A percentile compares a stretch with the other conserved stretches of the same genome.
Evolutionary conservation across 768 basidiomycete species (phyloP).

Genomic region (Hygrocybe punicea): DNA sequence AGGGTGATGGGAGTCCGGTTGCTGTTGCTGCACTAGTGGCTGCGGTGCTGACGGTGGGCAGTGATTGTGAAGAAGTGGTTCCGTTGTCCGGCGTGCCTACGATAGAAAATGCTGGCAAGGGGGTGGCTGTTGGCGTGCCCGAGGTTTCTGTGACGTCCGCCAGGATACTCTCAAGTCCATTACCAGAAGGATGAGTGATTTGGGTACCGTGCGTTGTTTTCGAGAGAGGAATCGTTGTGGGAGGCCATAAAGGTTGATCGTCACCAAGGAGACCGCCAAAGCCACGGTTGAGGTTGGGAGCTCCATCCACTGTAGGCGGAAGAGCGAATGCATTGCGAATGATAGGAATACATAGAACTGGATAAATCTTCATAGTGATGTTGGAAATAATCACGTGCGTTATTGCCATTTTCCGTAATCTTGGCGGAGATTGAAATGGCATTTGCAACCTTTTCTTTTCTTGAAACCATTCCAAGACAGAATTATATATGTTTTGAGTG

Average conservation of each 20-base stretch:
- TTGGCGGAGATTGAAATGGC: too few relatives aligned
- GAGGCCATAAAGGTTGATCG: constrained; percentile 6
- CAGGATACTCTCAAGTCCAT: neutral
- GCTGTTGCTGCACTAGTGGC: constrained; percentile 4
- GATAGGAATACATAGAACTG: neutral
- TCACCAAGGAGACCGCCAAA: constrained; percentile 17
- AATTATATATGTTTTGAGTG: too few relatives aligned
- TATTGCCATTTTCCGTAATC: too few relatives aligned
- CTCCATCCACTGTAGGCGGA: neutral
- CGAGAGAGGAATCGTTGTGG: neutral
- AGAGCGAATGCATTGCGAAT: neutral
- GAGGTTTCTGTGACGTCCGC: neutral
- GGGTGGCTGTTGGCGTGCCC: too few relatives aligned
- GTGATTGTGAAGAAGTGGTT: neutral
- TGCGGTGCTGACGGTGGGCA: neutral
- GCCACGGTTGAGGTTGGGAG: neutral
- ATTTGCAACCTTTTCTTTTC: too few relatives aligned
- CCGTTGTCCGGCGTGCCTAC: too few relatives aligned
- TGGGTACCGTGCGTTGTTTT: neutral
- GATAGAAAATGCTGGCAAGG: too few relatives aligned
- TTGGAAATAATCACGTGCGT: too few relatives aligned
- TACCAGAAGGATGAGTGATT: neutral
- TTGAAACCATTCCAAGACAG: too few relatives aligned
- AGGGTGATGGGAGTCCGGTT: constrained; percentile 10
- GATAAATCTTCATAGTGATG: too few relatives aligned